phyloP scores from a whole-genome alignment of 768 basidiomycete species.

The Lactifluus volemus region DNA sequence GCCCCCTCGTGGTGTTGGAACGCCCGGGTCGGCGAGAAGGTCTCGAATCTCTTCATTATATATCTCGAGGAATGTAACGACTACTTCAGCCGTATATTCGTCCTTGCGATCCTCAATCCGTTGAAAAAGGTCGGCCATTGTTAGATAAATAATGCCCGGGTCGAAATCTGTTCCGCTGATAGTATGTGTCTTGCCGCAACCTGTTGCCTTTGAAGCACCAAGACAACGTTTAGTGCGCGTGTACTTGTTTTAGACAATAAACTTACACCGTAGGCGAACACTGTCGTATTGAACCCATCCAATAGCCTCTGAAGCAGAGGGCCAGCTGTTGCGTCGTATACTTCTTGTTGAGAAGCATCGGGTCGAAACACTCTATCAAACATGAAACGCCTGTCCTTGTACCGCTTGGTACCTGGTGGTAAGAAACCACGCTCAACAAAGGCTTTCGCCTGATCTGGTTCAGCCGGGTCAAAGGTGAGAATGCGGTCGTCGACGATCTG shows the following conservation, averaged over 20 bases:
- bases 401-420: conserved; percentile 82
- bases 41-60: conserved; percentile 99
- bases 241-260: not conserved
- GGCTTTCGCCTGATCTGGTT: conserved; percentile 69
- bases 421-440: conserved; percentile 81
- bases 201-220: conserved; percentile 70
- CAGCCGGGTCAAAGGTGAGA: conserved; percentile 92
- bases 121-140: conserved; percentile 95
- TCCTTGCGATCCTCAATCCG: conserved; percentile 82
- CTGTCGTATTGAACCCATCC: conserved; percentile 94
- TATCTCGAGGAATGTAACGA: conserved; percentile 95
- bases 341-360: conserved; percentile 73
- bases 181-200: conserved; percentile 99
- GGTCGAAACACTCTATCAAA: conserved; percentile 90
- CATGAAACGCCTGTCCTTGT: conserved; percentile 96
- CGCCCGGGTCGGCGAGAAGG: conserved; percentile 71
- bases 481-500: conserved; percentile 93
- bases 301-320: conserved; percentile 79
- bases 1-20: conserved; percentile 64
- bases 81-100: conserved; percentile 79
- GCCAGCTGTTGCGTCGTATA: conserved; percentile 79
- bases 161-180: conserved; percentile 86
- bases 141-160: conserved; percentile 92
- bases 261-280: conserved; percentile 96
- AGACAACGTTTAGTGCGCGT: not conserved